Conservation (phyloP, 345 rosid genomes). For the Lepidium africanum region DNA sequence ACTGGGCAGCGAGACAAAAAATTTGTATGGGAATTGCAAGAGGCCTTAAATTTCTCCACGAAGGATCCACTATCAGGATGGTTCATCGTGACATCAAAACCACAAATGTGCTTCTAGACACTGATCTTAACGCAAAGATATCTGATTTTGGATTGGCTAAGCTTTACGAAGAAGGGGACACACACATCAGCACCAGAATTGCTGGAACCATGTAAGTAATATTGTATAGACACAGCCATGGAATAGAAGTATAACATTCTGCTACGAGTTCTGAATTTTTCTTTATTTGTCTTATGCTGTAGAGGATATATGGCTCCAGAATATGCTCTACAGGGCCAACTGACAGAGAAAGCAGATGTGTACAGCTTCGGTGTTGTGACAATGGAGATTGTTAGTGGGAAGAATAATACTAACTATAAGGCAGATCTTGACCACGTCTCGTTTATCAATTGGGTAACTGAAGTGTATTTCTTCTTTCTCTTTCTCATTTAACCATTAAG, state of each 20-base stretch:
- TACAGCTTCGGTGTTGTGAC: slow-evolving; percentile 42
- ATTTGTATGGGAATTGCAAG: too few relatives aligned
- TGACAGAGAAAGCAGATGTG: slow-evolving; percentile 41
- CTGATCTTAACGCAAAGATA: slow-evolving; percentile 46
- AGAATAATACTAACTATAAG: slow-evolving; percentile 6
- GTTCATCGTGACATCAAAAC: too few relatives aligned
- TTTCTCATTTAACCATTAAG: too few relatives aligned
- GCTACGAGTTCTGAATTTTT: not conserved
- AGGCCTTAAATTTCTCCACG: too few relatives aligned
- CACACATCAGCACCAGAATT: slow-evolving; percentile 48
- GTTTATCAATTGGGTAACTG: slow-evolving; percentile 34
- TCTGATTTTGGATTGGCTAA: slow-evolving; percentile 66
- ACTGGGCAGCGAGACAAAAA: too few relatives aligned
- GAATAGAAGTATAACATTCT: not conserved
- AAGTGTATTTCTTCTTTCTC: too few relatives aligned
- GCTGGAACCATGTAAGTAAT: slow-evolving; percentile 56
- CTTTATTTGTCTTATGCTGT: not conserved
- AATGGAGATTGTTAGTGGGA: slow-evolving; percentile 36
- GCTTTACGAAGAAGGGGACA: slow-evolving; percentile 38
- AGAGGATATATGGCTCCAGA: slow-evolving; percentile 40
- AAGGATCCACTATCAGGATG: too few relatives aligned
- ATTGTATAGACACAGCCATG: not conserved
- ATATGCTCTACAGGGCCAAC: slow-evolving; percentile 33
- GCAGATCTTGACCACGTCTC: slow-evolving; percentile 4
- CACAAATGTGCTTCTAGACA: slow-evolving; percentile 2